Conservation (phyloP, 2,329 filamentous ascomycete species). For the Scytalidium sp. region DNA sequence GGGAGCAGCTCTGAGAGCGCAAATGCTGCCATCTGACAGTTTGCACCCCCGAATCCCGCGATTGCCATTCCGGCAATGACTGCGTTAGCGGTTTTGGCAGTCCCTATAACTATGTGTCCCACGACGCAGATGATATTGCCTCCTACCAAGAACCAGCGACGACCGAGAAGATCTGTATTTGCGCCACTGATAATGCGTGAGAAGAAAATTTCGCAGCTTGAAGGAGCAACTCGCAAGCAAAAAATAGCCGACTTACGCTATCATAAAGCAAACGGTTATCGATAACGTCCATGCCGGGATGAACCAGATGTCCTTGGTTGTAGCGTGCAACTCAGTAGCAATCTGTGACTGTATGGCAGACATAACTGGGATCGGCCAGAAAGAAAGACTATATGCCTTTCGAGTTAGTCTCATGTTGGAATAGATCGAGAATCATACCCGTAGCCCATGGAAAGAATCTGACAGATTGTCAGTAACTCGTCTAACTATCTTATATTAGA, state of each 20-base stretch:
- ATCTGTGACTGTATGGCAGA: slow-evolving; percentile 27
- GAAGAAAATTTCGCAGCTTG: not conserved
- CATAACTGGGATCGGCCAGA: slow-evolving; percentile 35
- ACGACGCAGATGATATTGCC: slow-evolving; percentile 38
- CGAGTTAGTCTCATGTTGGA: no score
- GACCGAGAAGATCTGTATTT: slow-evolving; percentile 45
- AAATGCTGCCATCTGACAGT: slow-evolving; percentile 37
- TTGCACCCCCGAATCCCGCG: slow-evolving; percentile 31
- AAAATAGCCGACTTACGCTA: slow-evolving; percentile 23
- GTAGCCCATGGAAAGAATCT: slow-evolving; percentile 28
- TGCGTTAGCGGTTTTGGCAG: slow-evolving; percentile 35
- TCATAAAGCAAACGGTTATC: slow-evolving; percentile 38
- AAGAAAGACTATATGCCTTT: slow-evolving; percentile 32
- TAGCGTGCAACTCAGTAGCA: slow-evolving; percentile 32
- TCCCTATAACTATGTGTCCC: slow-evolving; percentile 36
- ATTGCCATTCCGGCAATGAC: slow-evolving; percentile 38
- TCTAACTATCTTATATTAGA: not conserved
- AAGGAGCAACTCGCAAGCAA: not conserved
- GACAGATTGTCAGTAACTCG: not conserved
- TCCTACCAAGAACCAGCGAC: slow-evolving; percentile 41
- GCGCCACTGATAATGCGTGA: slow-evolving; percentile 23
- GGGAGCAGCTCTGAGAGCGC: slow-evolving; percentile 43
- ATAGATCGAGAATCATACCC: no score
- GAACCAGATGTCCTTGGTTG: slow-evolving; percentile 30
- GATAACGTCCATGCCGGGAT: slow-evolving; percentile 36